Evolutionary conservation across 2,329 filamentous ascomycete species (phyloP).

Genomic region (Scedosporium minutisporum): DNA sequence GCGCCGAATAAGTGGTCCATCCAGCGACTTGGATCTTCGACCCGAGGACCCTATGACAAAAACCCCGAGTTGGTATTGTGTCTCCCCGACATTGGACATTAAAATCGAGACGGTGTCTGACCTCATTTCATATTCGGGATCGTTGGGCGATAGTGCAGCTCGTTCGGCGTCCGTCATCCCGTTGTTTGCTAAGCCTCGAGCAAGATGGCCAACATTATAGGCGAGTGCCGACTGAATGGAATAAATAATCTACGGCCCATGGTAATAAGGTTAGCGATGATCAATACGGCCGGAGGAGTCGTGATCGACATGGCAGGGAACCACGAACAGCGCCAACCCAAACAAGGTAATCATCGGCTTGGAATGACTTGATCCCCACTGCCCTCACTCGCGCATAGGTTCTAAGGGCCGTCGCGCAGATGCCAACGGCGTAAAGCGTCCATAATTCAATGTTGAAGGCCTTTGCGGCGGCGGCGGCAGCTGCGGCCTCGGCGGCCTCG

Average conservation of each 20-base stretch:
- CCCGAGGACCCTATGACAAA: conserved; percentile 32
- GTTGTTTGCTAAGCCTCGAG: conserved; percentile 45
- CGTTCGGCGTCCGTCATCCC: conserved; percentile 44
- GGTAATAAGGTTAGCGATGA: background rate
- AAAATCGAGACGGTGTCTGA: conserved; percentile 9
- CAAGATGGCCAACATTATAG: conserved; percentile 38
- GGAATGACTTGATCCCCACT: conserved; percentile 15
- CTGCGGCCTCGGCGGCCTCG: background rate
- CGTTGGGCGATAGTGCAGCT: conserved; percentile 28
- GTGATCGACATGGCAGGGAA: background rate
- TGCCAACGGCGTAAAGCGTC: conserved; percentile 18
- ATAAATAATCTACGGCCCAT: conserved; percentile 35
- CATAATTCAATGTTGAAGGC: conserved; percentile 15
- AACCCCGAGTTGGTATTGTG: too few species aligned
- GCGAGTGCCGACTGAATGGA: conserved; percentile 39
- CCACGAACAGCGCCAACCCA: conserved; percentile 12
- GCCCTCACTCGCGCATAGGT: conserved; percentile 19
- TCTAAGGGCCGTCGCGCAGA: conserved; percentile 16
- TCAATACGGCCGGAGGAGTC: background rate
- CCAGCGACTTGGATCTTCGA: conserved; percentile 47
- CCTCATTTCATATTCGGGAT: conserved; percentile 33
- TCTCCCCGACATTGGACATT: too few species aligned
- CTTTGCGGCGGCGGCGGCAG: background rate
- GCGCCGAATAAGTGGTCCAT: conserved; percentile 43
- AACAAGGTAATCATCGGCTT: conserved; percentile 21